Evolutionary conservation across 305 asterid genomes (phyloP).

Genomic region (Fraxinus sp.): DNA sequence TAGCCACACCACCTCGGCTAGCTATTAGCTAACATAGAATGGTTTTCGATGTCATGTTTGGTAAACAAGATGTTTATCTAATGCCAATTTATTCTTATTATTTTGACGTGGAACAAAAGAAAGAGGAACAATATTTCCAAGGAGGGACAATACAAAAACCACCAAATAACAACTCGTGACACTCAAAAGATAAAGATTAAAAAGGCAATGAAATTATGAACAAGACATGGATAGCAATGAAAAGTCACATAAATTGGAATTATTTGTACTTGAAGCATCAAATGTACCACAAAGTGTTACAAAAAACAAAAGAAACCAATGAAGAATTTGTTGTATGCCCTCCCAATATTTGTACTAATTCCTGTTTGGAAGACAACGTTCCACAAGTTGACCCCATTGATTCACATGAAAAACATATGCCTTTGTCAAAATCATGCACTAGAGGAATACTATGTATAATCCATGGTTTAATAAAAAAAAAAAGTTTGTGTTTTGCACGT

Average conservation of each 20-base stretch:
- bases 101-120: background rate
- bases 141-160: background rate
- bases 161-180: background rate
- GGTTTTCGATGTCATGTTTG: background rate
- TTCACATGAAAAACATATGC: background rate
- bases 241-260: conserved; percentile 28
- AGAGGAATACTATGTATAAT: background rate
- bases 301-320: conserved; percentile 22
- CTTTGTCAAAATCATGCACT: background rate
- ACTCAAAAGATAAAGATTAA: conserved; percentile 19
- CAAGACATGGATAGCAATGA: conserved; percentile 24
- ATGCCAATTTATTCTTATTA: background rate
- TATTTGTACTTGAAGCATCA: conserved; percentile 46
- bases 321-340: conserved; percentile 1
- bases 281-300: conserved; percentile 28
- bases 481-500: too few species aligned
- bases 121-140: background rate
- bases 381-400: conserved; percentile 40
- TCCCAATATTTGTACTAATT: conserved; percentile 22
- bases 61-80: too few species aligned
- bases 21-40: background rate
- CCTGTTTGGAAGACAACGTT: conserved; percentile 35
- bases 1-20: background rate
- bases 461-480: background rate
- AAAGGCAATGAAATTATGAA: conserved; percentile 12